Evolutionary conservation across 768 basidiomycete species (phyloP).

Genomic region (Gyrodon lividus): DNA sequence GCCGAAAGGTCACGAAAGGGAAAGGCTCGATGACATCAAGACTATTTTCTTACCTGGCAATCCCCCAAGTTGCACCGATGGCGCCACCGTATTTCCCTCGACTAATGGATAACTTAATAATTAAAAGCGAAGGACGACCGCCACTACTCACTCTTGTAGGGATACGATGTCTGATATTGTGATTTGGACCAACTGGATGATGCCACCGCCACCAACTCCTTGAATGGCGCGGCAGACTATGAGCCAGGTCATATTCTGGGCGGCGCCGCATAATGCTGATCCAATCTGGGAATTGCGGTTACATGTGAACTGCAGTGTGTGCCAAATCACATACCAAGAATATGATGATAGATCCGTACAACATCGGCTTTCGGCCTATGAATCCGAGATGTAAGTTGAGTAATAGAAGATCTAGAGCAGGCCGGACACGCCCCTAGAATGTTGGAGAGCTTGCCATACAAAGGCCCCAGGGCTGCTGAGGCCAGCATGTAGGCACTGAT

Average conservation of each 20-base stretch:
- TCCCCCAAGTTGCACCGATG: conserved; percentile 41
- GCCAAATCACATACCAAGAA: conserved; percentile 33
- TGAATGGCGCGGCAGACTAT: conserved; percentile 41
- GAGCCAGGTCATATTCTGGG: conserved; percentile 43
- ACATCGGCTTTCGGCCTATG: conserved; percentile 38
- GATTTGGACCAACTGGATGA: conserved; percentile 37
- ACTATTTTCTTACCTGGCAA: conserved; percentile 28
- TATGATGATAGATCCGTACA: conserved; percentile 35
- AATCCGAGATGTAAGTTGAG: background rate
- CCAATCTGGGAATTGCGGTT: conserved; percentile 24
- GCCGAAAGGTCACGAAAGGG: background rate
- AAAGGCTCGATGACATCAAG: background rate
- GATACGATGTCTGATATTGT: conserved; percentile 40
- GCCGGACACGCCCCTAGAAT: conserved; percentile 31
- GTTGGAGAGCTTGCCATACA: conserved; percentile 50
- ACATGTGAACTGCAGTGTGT: background rate
- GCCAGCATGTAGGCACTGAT: conserved; percentile 48
- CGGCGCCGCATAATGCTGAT: conserved; percentile 44
- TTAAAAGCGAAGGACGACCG: background rate
- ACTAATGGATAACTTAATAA: conserved; percentile 11
- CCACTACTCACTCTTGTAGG: conserved; percentile 29
- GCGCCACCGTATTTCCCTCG: conserved; percentile 41
- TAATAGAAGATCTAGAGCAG: background rate
- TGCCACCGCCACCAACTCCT: conserved; percentile 43
- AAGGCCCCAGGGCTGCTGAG: conserved; percentile 38